These are phyloP conservation scores for Diversispora epigaea DNA, from an alignment of 192 early-diverging fungal genomes.

Conservation along the genomic window DNA sequence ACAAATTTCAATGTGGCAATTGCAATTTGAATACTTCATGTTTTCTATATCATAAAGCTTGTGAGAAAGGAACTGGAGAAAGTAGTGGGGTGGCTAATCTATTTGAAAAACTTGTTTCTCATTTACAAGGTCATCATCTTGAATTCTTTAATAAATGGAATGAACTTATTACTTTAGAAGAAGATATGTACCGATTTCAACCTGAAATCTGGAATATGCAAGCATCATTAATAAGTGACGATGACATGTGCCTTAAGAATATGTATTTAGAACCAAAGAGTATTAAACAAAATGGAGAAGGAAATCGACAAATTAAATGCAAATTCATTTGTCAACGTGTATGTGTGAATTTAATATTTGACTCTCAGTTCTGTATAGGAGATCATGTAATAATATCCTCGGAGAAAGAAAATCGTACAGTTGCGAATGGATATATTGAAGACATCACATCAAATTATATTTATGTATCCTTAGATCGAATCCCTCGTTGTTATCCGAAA, in stretches of 20 bases:
- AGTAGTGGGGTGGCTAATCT: slow-evolving; percentile 57
- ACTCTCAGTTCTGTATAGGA: slow-evolving; percentile 58
- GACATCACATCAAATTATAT: slow-evolving; percentile 52
- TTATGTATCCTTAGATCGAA: slow-evolving; percentile 59
- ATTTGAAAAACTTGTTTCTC: slow-evolving; percentile 64
- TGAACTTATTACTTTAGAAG: slow-evolving; percentile 66
- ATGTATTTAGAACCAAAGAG: slow-evolving; percentile 13
- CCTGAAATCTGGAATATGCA: slow-evolving; percentile 70
- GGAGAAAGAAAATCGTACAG: slow-evolving; percentile 61
- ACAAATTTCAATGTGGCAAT: slow-evolving; percentile 58
- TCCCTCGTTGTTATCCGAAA: slow-evolving; percentile 65
- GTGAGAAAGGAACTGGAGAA: slow-evolving; percentile 65
- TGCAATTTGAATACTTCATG: slow-evolving; percentile 71
- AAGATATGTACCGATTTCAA: slow-evolving; percentile 57
- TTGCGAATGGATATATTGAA: slow-evolving; percentile 75
- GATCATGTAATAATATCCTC: slow-evolving; percentile 85
- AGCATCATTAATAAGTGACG: slow-evolving; percentile 49
- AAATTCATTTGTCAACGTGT: not conserved
- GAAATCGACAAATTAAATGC: slow-evolving; percentile 12
- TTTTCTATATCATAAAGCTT: slow-evolving; percentile 65
- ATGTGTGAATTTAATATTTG: slow-evolving; percentile 38
- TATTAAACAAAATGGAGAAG: not conserved
- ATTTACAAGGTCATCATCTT: slow-evolving; percentile 58
- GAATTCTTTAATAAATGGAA: slow-evolving; percentile 82
- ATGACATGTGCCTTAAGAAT: slow-evolving; percentile 32